A percentile compares a stretch with the other conserved stretches of the same genome.
These are phyloP conservation scores for Xylariaceae sp. DNA, from an alignment of 2,329 filamentous ascomycete species.

Conservation along the genomic window DNA sequence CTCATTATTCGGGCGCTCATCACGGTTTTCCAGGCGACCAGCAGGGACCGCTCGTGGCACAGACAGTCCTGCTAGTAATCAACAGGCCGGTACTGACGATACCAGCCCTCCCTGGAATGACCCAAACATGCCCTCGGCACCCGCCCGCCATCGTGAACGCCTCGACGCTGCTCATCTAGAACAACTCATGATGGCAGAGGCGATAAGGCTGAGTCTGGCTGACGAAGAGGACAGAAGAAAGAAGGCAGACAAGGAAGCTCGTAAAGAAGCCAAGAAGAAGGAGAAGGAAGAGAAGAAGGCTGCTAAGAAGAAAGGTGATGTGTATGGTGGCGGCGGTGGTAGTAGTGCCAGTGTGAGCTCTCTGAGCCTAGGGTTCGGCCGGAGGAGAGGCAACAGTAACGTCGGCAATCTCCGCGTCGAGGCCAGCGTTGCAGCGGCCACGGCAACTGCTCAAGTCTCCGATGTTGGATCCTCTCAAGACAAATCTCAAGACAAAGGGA, in stretches of 20 bases:
- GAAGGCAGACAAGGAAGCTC: slow-evolving; percentile 75
- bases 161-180: slow-evolving; percentile 66
- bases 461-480: slow-evolving; percentile 32
- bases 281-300: slow-evolving; percentile 82
- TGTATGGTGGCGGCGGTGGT: slow-evolving; percentile 39
- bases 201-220: slow-evolving; percentile 84
- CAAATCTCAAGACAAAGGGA: slow-evolving; percentile 65
- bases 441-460: slow-evolving; percentile 30
- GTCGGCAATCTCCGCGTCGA: slow-evolving; percentile 58
- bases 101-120: slow-evolving; percentile 31
- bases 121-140: slow-evolving; percentile 30
- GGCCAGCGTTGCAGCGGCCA: slow-evolving; percentile 45
- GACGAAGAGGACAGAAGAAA: slow-evolving; percentile 89
- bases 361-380: slow-evolving; percentile 57
- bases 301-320: slow-evolving; percentile 57
- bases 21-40: slow-evolving; percentile 56
- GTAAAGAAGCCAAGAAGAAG: slow-evolving; percentile 78
- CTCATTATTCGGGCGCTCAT: slow-evolving; percentile 47
- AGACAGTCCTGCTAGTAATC: slow-evolving; percentile 26
- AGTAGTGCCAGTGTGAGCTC: slow-evolving; percentile 60
- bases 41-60: slow-evolving; percentile 33
- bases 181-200: slow-evolving; percentile 98
- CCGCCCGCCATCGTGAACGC: slow-evolving; percentile 26
- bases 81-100: slow-evolving; percentile 21
- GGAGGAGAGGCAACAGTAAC: slow-evolving; percentile 56